Base-by-base conservation (phyloP, 106 monocot genomes). In the Phalaenopsis aphrodite region DNA sequence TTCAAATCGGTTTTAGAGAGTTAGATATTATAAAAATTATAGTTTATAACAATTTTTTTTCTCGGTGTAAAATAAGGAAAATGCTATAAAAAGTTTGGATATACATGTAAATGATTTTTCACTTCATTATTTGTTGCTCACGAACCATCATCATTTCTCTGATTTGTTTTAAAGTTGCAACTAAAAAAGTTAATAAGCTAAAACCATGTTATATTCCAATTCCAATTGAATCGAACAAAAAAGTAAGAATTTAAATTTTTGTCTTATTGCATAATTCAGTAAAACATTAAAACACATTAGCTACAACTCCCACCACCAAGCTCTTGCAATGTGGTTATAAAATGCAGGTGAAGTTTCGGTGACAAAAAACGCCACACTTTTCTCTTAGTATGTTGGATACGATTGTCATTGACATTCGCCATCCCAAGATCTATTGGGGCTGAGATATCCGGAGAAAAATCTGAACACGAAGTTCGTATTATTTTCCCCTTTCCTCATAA, bases 121-220 rank as follows among this genome's bases (percentile, higher is more conserved):
- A 99, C 98, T 88, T 99, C 98, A 79, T 99, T 94, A 73, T 99
- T 99, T 64, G 94, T 93, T 94, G 89, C 2, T 94, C 94, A 69
- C 93, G 92, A 2, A 99, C 93, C 85, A 91, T 94, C 98, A 99
- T 99, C 87, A 99, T 61, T 56, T 99, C 98, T 78, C 98, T 89
- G 56, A 99, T 99, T 83, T 93, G 94, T 84, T 99, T 99, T 8
- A 94, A 94, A 39, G 98, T 99, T 2, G 94, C 98, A 41, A 86
- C 94, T 97, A 94, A 56, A 64, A 55, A n/a, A 79, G 77, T 17
- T 77, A 81, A 21, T 14, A 72, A 52, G 52, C 3, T 52, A 14
- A 48, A 48, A 9, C 48, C 10, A 1, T 48, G 48, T 48, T 48
- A 48, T 4, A 48, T 30, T 30, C 30, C 30, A 30, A 30, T 30